phyloP scores from a whole-genome alignment of 2,329 filamentous ascomycete genomes.

The Rutstroemia sp. region DNA sequence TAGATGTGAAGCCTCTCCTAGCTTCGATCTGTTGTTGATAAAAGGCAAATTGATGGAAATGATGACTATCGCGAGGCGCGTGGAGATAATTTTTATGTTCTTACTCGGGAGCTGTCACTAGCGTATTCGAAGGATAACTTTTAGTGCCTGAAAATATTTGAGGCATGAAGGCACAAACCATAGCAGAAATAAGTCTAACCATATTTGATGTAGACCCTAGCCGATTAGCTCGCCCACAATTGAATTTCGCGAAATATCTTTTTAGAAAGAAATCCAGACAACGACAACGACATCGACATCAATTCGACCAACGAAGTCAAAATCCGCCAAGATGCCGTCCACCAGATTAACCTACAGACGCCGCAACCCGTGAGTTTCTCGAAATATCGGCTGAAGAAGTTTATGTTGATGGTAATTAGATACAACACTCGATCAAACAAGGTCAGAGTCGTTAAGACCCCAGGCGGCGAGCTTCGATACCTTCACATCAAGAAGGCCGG shows the following conservation, averaged over 20 bases:
- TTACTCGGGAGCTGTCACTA: constrained; percentile 6
- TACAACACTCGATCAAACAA: constrained; percentile 99
- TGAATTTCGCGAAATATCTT: constrained; percentile 3
- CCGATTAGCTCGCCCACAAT: constrained; percentile 5
- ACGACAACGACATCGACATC: constrained; percentile 23
- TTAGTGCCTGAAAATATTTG: neutral
- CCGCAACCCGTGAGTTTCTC: constrained; percentile 62
- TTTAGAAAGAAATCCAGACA: constrained; percentile 8
- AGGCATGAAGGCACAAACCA: neutral
- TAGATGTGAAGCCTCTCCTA: constrained; percentile 3
- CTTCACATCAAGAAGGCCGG: constrained; percentile 99
- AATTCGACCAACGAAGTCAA: constrained; percentile 25
- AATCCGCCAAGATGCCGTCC: constrained; percentile 41
- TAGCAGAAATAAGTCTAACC: neutral
- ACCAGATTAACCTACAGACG: constrained; percentile 48
- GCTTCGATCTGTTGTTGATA: constrained; percentile 5
- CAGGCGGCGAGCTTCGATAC: constrained; percentile 89
- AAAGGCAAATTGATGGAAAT: constrained; percentile 1
- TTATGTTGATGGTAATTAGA: constrained; percentile 37
- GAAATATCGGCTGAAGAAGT: neutral
- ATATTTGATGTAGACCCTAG: constrained; percentile 5
- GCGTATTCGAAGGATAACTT: constrained; percentile 4
- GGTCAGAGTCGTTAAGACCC: constrained; percentile 92
- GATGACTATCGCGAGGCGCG: constrained; percentile 4
- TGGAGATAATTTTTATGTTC: constrained; percentile 6